These are phyloP conservation scores for Dictyostelium intermedium DNA, from an alignment of 78 protist species.

Conservation along the genomic window DNA sequence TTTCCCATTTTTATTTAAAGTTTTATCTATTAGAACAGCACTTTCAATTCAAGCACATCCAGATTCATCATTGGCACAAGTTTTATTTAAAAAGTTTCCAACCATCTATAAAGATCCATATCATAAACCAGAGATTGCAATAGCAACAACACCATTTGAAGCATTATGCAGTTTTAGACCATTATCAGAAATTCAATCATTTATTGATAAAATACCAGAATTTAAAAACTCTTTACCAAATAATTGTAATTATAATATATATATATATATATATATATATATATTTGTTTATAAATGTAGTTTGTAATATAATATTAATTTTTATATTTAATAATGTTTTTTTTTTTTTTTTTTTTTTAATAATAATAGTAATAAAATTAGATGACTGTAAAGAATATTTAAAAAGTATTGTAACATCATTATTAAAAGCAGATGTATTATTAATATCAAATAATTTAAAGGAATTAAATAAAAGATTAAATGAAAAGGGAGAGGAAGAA, in stretches of 20 bases:
- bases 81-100: constrained; percentile 86
- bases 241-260: constrained; percentile 22
- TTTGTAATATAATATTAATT: too few relatives aligned
- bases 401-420: constrained; percentile 17
- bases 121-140: constrained; percentile 98
- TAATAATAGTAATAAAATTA: background rate
- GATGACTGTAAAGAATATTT: constrained; percentile 28
- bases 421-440: constrained; percentile 20
- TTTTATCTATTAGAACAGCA: constrained; percentile 92
- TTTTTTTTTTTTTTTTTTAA: background rate
- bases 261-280: background rate
- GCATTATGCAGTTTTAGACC: constrained; percentile 94
- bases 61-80: constrained; percentile 89
- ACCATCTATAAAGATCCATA: constrained; percentile 93
- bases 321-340: background rate
- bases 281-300: background rate
- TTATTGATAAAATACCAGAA: constrained; percentile 51
- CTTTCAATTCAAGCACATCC: constrained; percentile 97
- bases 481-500: background rate
- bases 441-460: constrained; percentile 8
- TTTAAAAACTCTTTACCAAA: constrained; percentile 32
- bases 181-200: constrained; percentile 57
- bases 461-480: constrained; percentile 4
- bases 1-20: constrained; percentile 97
- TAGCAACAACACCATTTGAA: constrained; percentile 94